These are phyloP conservation scores for Arthrobotrys entomopaga DNA, from an alignment of 2,329 filamentous ascomycete genomes.

Conservation along the genomic window DNA sequence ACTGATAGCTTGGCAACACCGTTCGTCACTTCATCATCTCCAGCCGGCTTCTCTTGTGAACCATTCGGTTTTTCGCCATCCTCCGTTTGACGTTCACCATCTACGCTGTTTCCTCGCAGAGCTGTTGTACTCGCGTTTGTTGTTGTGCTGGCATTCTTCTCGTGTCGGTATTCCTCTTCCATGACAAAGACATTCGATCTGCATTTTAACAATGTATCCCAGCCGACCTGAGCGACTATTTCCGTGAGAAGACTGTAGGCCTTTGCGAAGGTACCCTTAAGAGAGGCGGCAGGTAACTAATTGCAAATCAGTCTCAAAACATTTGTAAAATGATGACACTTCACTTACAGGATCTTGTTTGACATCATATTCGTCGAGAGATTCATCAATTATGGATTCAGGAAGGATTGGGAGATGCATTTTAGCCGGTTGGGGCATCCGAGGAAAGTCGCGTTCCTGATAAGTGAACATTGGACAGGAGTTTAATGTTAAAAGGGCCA, in stretches of 20 bases:
- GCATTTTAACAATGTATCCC: constrained; percentile 94
- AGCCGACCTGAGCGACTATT: constrained; percentile 95
- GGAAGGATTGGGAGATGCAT: constrained; percentile 86
- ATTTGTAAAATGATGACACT: constrained; percentile 74
- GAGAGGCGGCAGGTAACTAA: constrained; percentile 88
- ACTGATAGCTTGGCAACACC: constrained; percentile 59
- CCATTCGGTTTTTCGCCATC: constrained; percentile 56
- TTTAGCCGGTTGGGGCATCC: constrained; percentile 91
- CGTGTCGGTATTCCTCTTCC: constrained; percentile 96
- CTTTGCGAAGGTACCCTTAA: constrained; percentile 94
- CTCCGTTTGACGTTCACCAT: constrained; percentile 59
- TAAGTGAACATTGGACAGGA: constrained; percentile 99
- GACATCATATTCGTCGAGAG: constrained; percentile 76
- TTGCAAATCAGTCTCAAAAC: constrained; percentile 65
- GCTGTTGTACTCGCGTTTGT: constrained; percentile 65
- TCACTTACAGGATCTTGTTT: constrained; percentile 56
- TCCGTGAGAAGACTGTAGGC: constrained; percentile 94
- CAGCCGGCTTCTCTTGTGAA: constrained; percentile 44
- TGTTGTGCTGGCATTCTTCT: constrained; percentile 72
- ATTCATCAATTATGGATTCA: constrained; percentile 92
- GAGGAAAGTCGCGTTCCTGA: constrained; percentile 94
- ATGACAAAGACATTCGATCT: constrained; percentile 98
- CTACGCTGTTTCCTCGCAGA: constrained; percentile 62
- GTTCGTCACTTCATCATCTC: constrained; percentile 60
- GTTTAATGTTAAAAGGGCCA: constrained; percentile 88